Conservation (phyloP, 768 basidiomycete species). For the Cubamyces lactineus region DNA sequence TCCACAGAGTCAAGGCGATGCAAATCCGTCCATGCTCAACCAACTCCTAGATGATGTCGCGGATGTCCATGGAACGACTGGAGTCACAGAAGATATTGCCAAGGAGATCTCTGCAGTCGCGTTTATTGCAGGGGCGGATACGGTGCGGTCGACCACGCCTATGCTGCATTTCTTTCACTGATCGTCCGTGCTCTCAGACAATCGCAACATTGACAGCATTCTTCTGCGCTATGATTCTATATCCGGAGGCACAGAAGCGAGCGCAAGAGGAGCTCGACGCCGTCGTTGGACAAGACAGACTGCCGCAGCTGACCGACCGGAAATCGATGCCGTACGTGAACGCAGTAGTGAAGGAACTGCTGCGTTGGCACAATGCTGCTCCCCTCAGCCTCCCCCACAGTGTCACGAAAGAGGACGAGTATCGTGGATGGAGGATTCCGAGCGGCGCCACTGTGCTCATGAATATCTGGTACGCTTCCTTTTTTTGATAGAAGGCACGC, state of each 20-base stretch:
- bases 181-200: slow-evolving; percentile 30
- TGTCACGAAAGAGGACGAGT: slow-evolving; percentile 43
- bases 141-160: background rate
- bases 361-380: slow-evolving; percentile 20
- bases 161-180: background rate
- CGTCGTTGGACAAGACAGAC: slow-evolving; percentile 18
- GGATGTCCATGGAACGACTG: background rate
- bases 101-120: slow-evolving; percentile 13
- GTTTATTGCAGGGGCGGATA: slow-evolving; percentile 1
- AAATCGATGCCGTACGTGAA: slow-evolving; percentile 18
- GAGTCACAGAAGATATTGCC: background rate
- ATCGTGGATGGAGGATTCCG: slow-evolving; percentile 43
- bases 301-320: slow-evolving; percentile 22
- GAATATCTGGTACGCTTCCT: background rate
- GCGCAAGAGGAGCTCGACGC: slow-evolving; percentile 24
- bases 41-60: background rate
- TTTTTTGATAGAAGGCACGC: background rate
- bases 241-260: slow-evolving; percentile 15
- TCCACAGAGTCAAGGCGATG: slow-evolving; percentile 38
- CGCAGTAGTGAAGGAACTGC: slow-evolving; percentile 22
- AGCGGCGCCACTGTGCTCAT: slow-evolving; percentile 29
- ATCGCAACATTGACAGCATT: slow-evolving; percentile 5
- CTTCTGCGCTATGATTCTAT: slow-evolving; percentile 10
- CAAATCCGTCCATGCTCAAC: background rate
- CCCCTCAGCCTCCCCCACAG: slow-evolving; percentile 32